Evolutionary conservation across 2,329 filamentous ascomycete species (phyloP).

Genomic region (Venturia aucupariae): DNA sequence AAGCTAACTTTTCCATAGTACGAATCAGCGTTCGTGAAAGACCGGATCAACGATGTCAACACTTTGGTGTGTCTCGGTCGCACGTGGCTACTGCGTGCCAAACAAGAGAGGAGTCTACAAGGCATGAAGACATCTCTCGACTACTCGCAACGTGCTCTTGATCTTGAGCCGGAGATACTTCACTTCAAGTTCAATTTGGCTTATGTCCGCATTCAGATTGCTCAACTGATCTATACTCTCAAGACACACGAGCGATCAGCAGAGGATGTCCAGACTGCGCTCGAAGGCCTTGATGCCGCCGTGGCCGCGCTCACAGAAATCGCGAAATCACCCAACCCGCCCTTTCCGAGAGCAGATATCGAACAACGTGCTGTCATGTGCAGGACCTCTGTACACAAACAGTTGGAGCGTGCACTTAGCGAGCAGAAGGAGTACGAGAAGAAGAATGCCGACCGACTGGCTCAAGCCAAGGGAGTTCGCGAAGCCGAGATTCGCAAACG

Average conservation of each 20-base stretch:
- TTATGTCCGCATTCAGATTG: slow-evolving; percentile 92
- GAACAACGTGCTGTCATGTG: slow-evolving; percentile 97
- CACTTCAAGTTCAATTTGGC: slow-evolving; percentile 97
- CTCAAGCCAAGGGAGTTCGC: slow-evolving; percentile 67
- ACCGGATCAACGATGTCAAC: slow-evolving; percentile 66
- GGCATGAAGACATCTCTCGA: slow-evolving; percentile 56
- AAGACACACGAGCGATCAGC: slow-evolving; percentile 68
- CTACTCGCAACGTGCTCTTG: slow-evolving; percentile 59
- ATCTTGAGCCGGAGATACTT: slow-evolving; percentile 69
- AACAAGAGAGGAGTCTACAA: slow-evolving; percentile 54
- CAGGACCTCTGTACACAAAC: slow-evolving; percentile 84
- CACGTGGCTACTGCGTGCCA: slow-evolving; percentile 75
- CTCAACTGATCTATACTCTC: slow-evolving; percentile 66
- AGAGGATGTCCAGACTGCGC: slow-evolving; percentile 71
- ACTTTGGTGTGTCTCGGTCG: slow-evolving; percentile 81
- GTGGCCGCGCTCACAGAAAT: slow-evolving; percentile 60
- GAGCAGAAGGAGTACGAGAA: slow-evolving; percentile 87
- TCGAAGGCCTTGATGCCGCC: slow-evolving; percentile 72
- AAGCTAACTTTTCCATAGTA: slow-evolving; percentile 45
- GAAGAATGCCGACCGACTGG: slow-evolving; percentile 80
- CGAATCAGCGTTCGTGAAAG: slow-evolving; percentile 67
- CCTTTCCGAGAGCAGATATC: slow-evolving; percentile 82
- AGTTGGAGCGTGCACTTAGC: slow-evolving; percentile 76
- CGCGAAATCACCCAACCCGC: slow-evolving; percentile 56
- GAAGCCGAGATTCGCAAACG: slow-evolving; percentile 70